Percentiles rank a stretch among this genome's conserved stretches.
Evolutionary conservation across 768 basidiomycete species (phyloP).

Genomic region (Lactarius psammicola): DNA sequence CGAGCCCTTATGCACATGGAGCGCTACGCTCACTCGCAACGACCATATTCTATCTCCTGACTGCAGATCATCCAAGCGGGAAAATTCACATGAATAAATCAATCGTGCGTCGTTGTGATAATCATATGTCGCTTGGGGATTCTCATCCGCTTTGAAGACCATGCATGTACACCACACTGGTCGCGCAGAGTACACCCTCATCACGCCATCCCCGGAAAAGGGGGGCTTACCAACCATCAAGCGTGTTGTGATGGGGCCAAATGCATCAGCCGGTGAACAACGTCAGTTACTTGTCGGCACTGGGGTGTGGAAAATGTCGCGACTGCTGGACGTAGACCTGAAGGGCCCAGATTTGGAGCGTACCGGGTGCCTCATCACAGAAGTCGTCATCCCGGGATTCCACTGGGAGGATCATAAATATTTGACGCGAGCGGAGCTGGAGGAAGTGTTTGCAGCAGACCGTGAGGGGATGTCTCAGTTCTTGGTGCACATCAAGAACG

Average conservation of each 20-base stretch:
- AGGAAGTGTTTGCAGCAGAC: constrained; percentile 38
- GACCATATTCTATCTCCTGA: constrained; percentile 50
- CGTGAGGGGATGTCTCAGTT: constrained; percentile 29
- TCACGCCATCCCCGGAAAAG: constrained; percentile 33
- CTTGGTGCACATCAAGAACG: constrained; percentile 29
- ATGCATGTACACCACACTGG: constrained; percentile 53
- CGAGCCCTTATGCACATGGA: constrained; percentile 37
- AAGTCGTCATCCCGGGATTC: constrained; percentile 60
- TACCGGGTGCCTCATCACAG: constrained; percentile 55
- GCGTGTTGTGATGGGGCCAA: constrained; percentile 44
- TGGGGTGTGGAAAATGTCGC: constrained; percentile 54
- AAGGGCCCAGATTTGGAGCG: constrained; percentile 37
- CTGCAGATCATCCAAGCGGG: constrained; percentile 41
- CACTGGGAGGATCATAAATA: constrained; percentile 52
- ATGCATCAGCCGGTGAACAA: constrained; percentile 44
- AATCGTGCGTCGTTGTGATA: constrained; percentile 35
- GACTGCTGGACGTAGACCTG: constrained; percentile 47
- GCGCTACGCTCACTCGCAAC: constrained; percentile 41
- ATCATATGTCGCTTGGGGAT: not conserved
- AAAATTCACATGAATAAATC: constrained; percentile 51
- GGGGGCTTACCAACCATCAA: constrained; percentile 38
- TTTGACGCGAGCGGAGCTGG: constrained; percentile 39
- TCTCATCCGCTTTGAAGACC: constrained; percentile 37
- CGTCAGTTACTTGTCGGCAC: constrained; percentile 52
- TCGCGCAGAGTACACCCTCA: constrained; percentile 50